Conservation (phyloP, 2,329 filamentous ascomycete species). For the Gremmenia infestans region DNA sequence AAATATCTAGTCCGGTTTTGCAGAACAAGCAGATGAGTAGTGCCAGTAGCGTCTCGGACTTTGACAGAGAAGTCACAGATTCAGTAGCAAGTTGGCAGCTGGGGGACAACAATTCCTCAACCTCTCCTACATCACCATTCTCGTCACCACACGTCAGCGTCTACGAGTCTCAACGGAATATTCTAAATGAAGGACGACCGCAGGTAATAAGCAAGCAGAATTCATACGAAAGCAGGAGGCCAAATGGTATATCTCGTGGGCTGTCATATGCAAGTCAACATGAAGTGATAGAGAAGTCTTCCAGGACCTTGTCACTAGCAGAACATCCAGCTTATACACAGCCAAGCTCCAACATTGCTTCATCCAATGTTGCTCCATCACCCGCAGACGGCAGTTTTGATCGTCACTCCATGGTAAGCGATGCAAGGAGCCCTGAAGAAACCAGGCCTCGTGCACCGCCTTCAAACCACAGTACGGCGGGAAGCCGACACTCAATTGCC, state of each 20-base stretch:
- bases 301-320: neutral
- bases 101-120: constrained; percentile 2
- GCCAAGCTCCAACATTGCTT: neutral
- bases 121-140: constrained; percentile 8
- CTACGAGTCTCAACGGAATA: constrained; percentile 9
- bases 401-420: neutral
- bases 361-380: neutral
- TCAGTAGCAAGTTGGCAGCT: constrained; percentile 12
- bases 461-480: neutral
- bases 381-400: neutral
- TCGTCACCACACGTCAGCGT: constrained; percentile 12
- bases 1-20: neutral
- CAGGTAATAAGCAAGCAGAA: constrained; percentile 3
- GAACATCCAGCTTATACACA: neutral
- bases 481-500: constrained; percentile 7
- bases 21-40: constrained; percentile 2
- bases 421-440: neutral
- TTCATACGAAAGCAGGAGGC: neutral
- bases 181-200: constrained; percentile 14
- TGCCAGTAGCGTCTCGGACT: constrained; percentile 7
- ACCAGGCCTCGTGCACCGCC: neutral
- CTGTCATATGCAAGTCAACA: neutral
- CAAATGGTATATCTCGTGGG: neutral
- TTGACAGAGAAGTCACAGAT: constrained; percentile 6
- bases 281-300: neutral